A percentile compares a stretch with the other conserved stretches of the same genome.
Evolutionary conservation across 2,329 filamentous ascomycete genomes (phyloP).

Genomic region (Curvularia spicifera): DNA sequence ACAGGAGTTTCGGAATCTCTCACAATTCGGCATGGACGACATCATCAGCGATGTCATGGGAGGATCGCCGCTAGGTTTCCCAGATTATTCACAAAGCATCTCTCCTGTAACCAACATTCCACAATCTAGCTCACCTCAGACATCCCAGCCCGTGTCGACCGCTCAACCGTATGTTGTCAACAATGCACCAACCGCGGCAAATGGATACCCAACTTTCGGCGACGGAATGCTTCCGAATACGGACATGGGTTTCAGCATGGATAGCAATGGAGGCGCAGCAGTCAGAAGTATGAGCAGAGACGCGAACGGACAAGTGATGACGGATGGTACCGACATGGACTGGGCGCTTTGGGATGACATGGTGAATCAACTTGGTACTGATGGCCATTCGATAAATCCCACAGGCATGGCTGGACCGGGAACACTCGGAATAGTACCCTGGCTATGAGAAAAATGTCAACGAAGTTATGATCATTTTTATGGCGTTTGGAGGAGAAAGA

Average conservation of each 20-base stretch:
- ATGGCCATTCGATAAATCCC: slow-evolving; percentile 33
- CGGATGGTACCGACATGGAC: slow-evolving; percentile 47
- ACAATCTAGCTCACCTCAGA: not conserved
- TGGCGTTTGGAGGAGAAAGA: not conserved
- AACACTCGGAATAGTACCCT: slow-evolving; percentile 34
- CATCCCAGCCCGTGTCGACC: not conserved
- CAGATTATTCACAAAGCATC: slow-evolving; percentile 1
- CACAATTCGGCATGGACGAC: slow-evolving; percentile 35
- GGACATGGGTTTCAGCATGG: slow-evolving; percentile 27
- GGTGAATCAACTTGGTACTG: slow-evolving; percentile 55
- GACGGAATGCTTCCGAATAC: slow-evolving; percentile 30
- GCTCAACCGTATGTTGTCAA: slow-evolving; percentile 4
- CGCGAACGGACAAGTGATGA: slow-evolving; percentile 6
- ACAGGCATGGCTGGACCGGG: slow-evolving; percentile 22
- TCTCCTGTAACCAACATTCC: not conserved
- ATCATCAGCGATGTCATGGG: slow-evolving; percentile 41
- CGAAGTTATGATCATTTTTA: not conserved
- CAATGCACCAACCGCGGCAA: slow-evolving; percentile 14
- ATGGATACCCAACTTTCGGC: slow-evolving; percentile 23
- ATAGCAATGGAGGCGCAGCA: slow-evolving; percentile 17
- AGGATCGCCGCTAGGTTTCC: slow-evolving; percentile 17
- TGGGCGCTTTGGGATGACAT: slow-evolving; percentile 59
- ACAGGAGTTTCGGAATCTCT: slow-evolving; percentile 30
- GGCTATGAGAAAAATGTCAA: slow-evolving; percentile 22
- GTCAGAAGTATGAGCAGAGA: not conserved